Evolutionary conservation across 2,329 filamentous ascomycete species (phyloP).

Genomic region (Cercospora janseana): DNA sequence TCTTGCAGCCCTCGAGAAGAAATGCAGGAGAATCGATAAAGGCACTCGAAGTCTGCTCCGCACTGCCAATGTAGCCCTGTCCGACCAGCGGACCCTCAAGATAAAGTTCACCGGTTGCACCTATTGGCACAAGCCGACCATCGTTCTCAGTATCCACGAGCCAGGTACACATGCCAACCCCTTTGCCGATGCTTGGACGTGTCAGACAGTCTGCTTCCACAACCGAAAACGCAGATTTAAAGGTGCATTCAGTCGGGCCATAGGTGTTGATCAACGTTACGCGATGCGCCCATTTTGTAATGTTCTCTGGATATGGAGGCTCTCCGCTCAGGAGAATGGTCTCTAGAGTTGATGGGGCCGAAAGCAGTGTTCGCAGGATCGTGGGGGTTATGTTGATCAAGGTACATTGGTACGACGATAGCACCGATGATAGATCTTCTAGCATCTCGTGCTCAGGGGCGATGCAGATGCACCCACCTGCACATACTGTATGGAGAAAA

Average conservation of each 20-base stretch:
- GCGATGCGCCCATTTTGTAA: conserved; percentile 40
- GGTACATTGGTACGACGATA: conserved; percentile 38
- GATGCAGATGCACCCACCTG: conserved; percentile 22
- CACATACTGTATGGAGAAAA: conserved; percentile 22
- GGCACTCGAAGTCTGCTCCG: conserved; percentile 32
- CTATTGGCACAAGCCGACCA: conserved; percentile 40
- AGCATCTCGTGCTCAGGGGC: conserved; percentile 48
- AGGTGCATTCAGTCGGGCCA: conserved; percentile 43
- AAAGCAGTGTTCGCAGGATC: conserved; percentile 49
- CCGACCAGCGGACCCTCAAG: conserved; percentile 49
- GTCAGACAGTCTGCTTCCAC: background rate
- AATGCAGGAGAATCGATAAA: conserved; percentile 38
- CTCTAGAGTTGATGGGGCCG: conserved; percentile 17
- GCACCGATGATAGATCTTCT: conserved; percentile 50
- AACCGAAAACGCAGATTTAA: conserved; percentile 15
- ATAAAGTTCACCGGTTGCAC: conserved; percentile 49
- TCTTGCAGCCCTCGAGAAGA: conserved; percentile 20
- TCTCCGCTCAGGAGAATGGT: conserved; percentile 38
- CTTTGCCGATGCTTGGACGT: conserved; percentile 18
- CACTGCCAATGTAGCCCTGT: conserved; percentile 44
- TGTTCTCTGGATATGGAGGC: conserved; percentile 40
- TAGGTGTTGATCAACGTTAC: conserved; percentile 46
- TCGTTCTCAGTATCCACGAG: conserved; percentile 35
- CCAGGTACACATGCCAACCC: conserved; percentile 31
- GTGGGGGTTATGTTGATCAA: conserved; percentile 57